Percentiles rank a stretch among this genome's conserved stretches.
phyloP scores from a whole-genome alignment of 176 grass and related monocot species.

The Paspalum notatum region DNA sequence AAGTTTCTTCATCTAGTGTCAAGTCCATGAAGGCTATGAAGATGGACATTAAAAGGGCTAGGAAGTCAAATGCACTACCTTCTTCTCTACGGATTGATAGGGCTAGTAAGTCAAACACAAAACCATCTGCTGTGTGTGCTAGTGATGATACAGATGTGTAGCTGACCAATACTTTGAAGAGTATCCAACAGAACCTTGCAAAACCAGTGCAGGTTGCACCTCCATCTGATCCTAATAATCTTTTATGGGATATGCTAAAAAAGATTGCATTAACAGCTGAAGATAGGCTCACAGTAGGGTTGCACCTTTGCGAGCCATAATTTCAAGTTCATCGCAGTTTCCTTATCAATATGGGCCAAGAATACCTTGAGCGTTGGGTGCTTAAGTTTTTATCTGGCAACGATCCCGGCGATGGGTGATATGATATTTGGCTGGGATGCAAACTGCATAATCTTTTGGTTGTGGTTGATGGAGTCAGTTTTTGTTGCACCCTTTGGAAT shows the following conservation, averaged over 20 bases:
- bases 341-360: slow-evolving; percentile 13
- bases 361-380: too few relatives aligned
- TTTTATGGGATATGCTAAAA: too few relatives aligned
- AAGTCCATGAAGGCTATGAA: not conserved
- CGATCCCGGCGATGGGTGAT: not conserved
- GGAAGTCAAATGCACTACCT: not conserved
- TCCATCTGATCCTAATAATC: too few relatives aligned
- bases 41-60: not conserved
- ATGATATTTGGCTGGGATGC: too few relatives aligned
- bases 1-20: not conserved
- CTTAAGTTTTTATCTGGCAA: not conserved
- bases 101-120: not conserved
- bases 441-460: not conserved
- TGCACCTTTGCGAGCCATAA: slow-evolving; percentile 26
- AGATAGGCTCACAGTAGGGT: not conserved
- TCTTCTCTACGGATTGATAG: not conserved
- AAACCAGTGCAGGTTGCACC: slow-evolving; percentile 7
- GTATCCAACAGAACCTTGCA: not conserved
- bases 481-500: not conserved
- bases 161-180: not conserved
- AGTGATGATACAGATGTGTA: not conserved
- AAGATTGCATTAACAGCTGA: too few relatives aligned
- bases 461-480: not conserved
- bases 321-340: not conserved
- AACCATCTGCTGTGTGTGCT: not conserved